These are phyloP conservation scores for Blastobotrys illinoisensis DNA, from an alignment of 1,139 yeast species.

Conservation along the genomic window DNA sequence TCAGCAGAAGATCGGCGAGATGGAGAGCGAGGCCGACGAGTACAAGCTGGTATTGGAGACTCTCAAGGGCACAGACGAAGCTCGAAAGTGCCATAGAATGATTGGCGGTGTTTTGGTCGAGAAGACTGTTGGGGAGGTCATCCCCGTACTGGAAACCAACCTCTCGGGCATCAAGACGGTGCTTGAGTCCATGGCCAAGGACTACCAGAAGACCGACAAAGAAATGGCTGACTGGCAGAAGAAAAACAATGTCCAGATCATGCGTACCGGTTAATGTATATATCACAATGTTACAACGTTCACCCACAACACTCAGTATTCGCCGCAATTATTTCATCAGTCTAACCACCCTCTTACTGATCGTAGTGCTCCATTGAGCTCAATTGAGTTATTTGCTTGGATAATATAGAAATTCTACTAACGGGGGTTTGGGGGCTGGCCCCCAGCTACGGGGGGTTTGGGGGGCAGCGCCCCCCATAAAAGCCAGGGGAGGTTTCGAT, in stretches of 20 bases:
- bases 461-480: not conserved
- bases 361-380: too few relatives aligned
- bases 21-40: conserved; percentile 40
- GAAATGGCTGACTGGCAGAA: conserved; percentile 37
- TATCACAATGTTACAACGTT: too few relatives aligned
- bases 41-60: conserved; percentile 41
- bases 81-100: conserved; percentile 86
- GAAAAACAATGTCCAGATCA: conserved; percentile 40
- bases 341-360: too few relatives aligned
- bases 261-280: conserved; percentile 20
- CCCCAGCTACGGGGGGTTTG: not conserved
- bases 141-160: conserved; percentile 61
- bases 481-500: too few relatives aligned
- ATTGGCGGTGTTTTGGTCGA: conserved; percentile 90
- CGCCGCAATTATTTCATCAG: too few relatives aligned
- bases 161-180: conserved; percentile 38
- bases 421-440: not conserved
- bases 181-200: conserved; percentile 31
- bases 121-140: conserved; percentile 70
- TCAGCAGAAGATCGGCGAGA: conserved; percentile 36
- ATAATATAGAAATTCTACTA: too few relatives aligned
- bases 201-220: conserved; percentile 33
- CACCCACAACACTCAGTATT: too few relatives aligned
- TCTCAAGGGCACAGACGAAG: conserved; percentile 44
- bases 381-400: too few relatives aligned